Evolutionary conservation across 2,329 filamentous ascomycete species (phyloP).

Genomic region (Penicillium sp.): DNA sequence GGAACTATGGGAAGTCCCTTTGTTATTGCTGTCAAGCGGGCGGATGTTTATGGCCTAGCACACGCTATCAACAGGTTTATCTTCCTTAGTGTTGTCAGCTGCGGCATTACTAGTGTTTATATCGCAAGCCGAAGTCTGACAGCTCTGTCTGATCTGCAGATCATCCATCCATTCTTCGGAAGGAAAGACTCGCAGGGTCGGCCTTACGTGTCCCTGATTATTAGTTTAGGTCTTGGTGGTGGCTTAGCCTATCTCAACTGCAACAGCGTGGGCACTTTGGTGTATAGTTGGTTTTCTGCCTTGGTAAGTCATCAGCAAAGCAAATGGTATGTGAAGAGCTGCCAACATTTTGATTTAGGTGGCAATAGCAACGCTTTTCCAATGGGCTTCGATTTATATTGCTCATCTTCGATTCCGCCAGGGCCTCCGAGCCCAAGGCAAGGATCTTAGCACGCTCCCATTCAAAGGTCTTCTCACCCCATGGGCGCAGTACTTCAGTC

Average conservation of each 20-base stretch:
- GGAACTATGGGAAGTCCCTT: conserved; percentile 33
- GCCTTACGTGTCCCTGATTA: conserved; percentile 28
- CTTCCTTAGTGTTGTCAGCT: conserved; percentile 34
- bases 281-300: conserved; percentile 34
- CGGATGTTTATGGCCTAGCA: conserved; percentile 29
- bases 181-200: conserved; percentile 24
- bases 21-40: conserved; percentile 27
- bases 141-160: conserved; percentile 28
- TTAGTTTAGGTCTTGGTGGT: conserved; percentile 29
- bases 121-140: conserved; percentile 33
- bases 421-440: conserved; percentile 27
- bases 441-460: conserved; percentile 21
- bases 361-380: conserved; percentile 29
- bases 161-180: conserved; percentile 22
- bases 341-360: conserved; percentile 13
- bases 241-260: conserved; percentile 34
- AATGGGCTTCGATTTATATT: conserved; percentile 27
- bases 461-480: conserved; percentile 26
- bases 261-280: conserved; percentile 23
- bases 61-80: conserved; percentile 34
- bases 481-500: conserved; percentile 23
- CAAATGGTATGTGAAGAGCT: background rate
- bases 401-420: conserved; percentile 27
- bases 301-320: conserved; percentile 13
- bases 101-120: conserved; percentile 34